Base-by-base conservation (phyloP, 108 stramenopile species). In the Fistulifera pelliculosa region DNA sequence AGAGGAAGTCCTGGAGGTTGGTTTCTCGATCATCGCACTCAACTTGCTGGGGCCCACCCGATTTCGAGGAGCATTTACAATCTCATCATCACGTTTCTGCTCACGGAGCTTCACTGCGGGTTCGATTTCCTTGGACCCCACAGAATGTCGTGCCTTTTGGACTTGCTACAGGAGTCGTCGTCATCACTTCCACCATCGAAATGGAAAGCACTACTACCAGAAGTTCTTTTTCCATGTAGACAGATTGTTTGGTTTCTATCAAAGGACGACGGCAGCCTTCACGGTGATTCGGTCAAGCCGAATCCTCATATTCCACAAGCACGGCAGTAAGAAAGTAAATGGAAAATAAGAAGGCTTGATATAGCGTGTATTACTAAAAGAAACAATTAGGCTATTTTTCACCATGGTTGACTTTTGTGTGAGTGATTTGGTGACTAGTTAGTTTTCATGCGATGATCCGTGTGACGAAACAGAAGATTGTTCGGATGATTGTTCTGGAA, bases 201-300 rank as follows among this genome's bases (percentile, higher is more conserved):
- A 35, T 60, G 58, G 58, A 6, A 49, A 60, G 27, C 58, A 60
- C 19, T 60, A 60, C 26, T 60, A 60, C 44, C 58, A 60, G 27
- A 60, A 60, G 39, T 60, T 60, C 47, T 60, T 60, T n/a, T 60
- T 27, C 27, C 45, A 31, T 35, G 58, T 49, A 13, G 58, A 60
- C 48, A 22, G 47, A 17, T 47, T 60, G 15, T 60, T 60, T 49
- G 58, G 58, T 31, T 35, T 35, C 19, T 47, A 31, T 28, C 58
- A 60, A 38, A 60, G 49, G 27, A 49, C 17, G 58, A 60, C 27
- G 58, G 47, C 49, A 27, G 28, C 2, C 49, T 60, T 26, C 25
- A 60, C 2, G 58, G 58, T 17, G 44, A 49, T 49, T 49, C 58
- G 15, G 58, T 60, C 1, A 15, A 54, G 38, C 31, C 18, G n/a